A percentile compares a stretch with the other conserved stretches of the same genome.
These are phyloP conservation scores for Candida peoriensis DNA, from an alignment of 805 yeast species.

Conservation along the genomic window DNA sequence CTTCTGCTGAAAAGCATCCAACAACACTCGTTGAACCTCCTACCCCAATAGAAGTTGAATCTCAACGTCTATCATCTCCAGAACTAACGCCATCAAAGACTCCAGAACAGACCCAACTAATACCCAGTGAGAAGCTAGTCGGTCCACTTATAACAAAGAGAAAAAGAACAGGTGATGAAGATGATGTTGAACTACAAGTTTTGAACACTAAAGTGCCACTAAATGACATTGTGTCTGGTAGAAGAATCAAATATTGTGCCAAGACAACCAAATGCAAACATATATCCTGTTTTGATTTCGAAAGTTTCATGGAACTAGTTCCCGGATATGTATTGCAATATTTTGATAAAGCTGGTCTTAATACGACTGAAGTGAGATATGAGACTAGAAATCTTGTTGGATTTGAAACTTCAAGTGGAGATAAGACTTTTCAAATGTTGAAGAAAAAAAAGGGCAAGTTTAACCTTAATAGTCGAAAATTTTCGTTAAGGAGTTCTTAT, in stretches of 20 bases:
- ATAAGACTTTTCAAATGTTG: background rate
- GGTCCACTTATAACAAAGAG: no score
- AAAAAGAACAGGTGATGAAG: no score
- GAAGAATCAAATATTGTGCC: conserved; percentile 4
- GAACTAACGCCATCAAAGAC: no score
- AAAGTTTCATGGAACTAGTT: conserved; percentile 1
- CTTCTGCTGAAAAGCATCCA: no score
- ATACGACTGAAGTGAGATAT: background rate
- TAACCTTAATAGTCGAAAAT: conserved; percentile 1
- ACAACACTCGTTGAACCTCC: no score
- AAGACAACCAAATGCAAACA: background rate
- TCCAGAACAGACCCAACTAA: no score
- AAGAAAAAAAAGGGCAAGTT: background rate
- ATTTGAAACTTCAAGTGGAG: background rate
- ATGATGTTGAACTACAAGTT: conserved; percentile 1
- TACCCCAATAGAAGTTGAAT: no score
- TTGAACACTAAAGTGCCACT: conserved; percentile 1
- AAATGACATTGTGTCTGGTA: conserved; percentile 1
- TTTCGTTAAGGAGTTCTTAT: background rate
- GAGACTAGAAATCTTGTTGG: background rate
- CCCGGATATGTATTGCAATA: background rate
- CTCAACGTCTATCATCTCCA: no score
- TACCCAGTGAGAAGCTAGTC: no score
- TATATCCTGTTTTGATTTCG: conserved; percentile 5
- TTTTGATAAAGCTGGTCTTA: conserved; percentile 1